Base-by-base conservation (phyloP, 108 stramenopile genomes). In the Craspedostauros australis region DNA sequence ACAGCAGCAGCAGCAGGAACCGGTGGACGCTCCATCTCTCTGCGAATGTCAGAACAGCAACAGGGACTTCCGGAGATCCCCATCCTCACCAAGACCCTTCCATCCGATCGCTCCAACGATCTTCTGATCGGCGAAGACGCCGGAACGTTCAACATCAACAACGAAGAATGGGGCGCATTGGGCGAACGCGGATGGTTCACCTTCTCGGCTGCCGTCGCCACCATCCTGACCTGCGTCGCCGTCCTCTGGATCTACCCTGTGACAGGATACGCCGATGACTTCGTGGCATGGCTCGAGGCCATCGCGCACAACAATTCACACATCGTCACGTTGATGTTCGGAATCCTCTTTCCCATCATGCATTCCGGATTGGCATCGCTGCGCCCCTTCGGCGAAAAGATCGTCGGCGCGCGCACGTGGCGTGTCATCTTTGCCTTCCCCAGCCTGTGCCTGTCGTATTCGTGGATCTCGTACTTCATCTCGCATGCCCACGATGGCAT, bases 341-440 rank as follows among this genome's bases (percentile, higher is more conserved):
- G 78, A 6, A 76, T 95, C 36, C 68, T 91, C 21, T 98, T 98
- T 61, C 87, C 94, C 7, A 68, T 96, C 12, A 72, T 79, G 2
- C 97, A 98, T 66, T 92, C 89, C 24, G 97, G 97, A 14, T 68
- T 98, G 62, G 97, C 97, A n/a, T 75, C 84, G 25, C 62, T 96
- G 5, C 76, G 97, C 0, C 95, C 97, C 12, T 69, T 58, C 44
- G 93, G 84, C 4, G 96, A 97, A 60, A 57, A 84, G 26, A 60
- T 96, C 27, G 82, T 98, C 2, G 97, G 97, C 9, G 81, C 93
- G 15, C 71, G 95, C 16, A 72, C 70, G 5, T 95, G 92, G 89
- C 73, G 97, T 33, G 94, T 95, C 26, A 67, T 98, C 22, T 98
- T 98, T 67, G 97, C 95, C 28, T 73, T 95, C 33, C 82, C 80